Evolutionary conservation across 345 rosid species (phyloP), one percentile per base, ranked within the genome.

Genomic region (Eutrema yunnanense): DNA sequence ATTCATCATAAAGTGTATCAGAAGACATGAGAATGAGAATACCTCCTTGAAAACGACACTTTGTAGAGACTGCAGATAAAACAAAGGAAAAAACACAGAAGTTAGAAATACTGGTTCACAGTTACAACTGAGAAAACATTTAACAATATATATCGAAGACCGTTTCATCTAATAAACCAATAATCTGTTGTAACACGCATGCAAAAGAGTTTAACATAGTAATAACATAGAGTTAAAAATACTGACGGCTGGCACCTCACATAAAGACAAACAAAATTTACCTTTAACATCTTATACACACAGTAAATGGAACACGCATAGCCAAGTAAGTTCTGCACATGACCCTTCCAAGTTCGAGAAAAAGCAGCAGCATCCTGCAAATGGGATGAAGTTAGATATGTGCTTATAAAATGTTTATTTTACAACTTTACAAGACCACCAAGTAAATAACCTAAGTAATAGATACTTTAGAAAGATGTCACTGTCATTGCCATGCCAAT

Each of bases 41-140:
- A 95, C 99, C 99, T 87, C 96, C 88, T 92, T 95, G 88, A 95
- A 95, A 55, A 95, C 92, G 59, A 95, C 96, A 71, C 98, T 95
- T 80, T 95, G 99, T 76, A 95, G 76, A 80, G 99, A 92, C 99
- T 95, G 99, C 96, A 83, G 9, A 51, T 50, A 48, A 72, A 50
- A 69, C 51, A 67, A 78, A 52, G 55, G 11, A 51, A 70, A 37
- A 69, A 58, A 33, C 19, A 74, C 36, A 64, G 29, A 76, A 49
- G 72, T 76, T 64, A 76, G 65, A 55, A 30, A 46, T 29, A 30
- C 9, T 62, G 16, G 71, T 62, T 38, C 60, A 55, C 48, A 62
- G 37, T 69, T 26, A 26, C 55, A 67, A 44, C 5, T 43, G 41
- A 51, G 38, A 60, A 66, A 69, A 48, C 30, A 73, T 4, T 42